Conservation (phyloP, 208 protist species). For the Leishmania amazonensis region DNA sequence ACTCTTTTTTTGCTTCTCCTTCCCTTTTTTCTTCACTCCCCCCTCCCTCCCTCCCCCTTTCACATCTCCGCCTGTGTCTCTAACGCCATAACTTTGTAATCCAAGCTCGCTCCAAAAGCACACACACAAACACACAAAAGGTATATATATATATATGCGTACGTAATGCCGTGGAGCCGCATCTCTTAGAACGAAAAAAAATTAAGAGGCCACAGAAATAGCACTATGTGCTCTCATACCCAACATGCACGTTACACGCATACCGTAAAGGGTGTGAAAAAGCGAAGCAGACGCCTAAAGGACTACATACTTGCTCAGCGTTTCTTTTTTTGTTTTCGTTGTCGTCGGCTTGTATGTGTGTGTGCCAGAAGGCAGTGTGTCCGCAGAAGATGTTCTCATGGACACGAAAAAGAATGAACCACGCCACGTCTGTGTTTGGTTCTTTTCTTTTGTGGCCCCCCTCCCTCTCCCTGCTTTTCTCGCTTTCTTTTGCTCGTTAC, state of each 20-base stretch:
- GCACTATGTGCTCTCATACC: neutral
- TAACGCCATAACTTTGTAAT: neutral
- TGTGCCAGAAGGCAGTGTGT: neutral
- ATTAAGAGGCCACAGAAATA: neutral
- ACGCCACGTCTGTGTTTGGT: slow-evolving; percentile 1
- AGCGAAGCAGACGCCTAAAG: neutral
- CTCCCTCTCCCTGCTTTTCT: neutral
- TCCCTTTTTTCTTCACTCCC: neutral
- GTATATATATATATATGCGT: neutral
- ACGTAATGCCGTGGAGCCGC: neutral
- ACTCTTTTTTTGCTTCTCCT: neutral
- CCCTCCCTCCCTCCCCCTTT: neutral
- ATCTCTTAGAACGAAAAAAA: neutral
- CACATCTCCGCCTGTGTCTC: neutral
- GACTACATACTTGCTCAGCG: neutral
- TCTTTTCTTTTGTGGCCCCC: neutral
- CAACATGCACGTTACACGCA: neutral
- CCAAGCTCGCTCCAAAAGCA: neutral
- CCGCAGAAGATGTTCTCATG: neutral
- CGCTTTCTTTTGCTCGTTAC: neutral
- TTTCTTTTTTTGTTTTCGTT: neutral
- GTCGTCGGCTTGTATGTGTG: neutral
- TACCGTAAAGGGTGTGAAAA: neutral
- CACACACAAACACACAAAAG: neutral
- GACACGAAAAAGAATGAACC: neutral